Evolutionary conservation across 1,139 yeast species (phyloP).

Genomic region (Tardiomyces blankii): DNA sequence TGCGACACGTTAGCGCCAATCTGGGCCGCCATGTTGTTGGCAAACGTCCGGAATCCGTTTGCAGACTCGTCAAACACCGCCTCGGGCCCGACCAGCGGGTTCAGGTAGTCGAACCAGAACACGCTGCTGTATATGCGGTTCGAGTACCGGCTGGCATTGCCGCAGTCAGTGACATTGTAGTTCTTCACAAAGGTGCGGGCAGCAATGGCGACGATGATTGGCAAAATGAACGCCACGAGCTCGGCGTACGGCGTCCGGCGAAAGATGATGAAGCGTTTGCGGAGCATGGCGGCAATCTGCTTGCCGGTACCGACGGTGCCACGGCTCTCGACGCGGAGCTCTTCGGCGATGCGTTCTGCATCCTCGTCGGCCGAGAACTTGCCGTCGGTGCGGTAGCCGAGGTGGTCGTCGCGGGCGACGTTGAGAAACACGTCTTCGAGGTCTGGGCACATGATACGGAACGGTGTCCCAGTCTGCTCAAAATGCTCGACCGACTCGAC

Average conservation of each 20-base stretch:
- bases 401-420: constrained; percentile 24
- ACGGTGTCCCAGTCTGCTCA: constrained; percentile 14
- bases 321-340: constrained; percentile 1
- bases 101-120: constrained; percentile 4
- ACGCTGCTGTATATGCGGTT: constrained; percentile 13
- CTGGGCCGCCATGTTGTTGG: constrained; percentile 10
- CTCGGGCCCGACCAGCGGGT: constrained; percentile 11
- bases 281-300: constrained; percentile 20
- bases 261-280: constrained; percentile 21
- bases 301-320: constrained; percentile 2
- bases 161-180: constrained; percentile 17
- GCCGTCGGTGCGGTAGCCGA: constrained; percentile 9
- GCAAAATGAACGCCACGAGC: constrained; percentile 19
- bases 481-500: constrained; percentile 11
- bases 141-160: constrained; percentile 7
- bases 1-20: constrained; percentile 3
- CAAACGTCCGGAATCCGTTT: constrained; percentile 12
- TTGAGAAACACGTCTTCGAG: constrained; percentile 26
- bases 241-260: constrained; percentile 21
- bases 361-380: constrained; percentile 1
- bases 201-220: constrained; percentile 24
- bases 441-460: constrained; percentile 24
- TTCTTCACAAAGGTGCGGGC: constrained; percentile 16
- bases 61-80: constrained; percentile 3
- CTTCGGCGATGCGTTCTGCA: not conserved